Conservation (phyloP, 805 yeast species). For the Candida orba region DNA sequence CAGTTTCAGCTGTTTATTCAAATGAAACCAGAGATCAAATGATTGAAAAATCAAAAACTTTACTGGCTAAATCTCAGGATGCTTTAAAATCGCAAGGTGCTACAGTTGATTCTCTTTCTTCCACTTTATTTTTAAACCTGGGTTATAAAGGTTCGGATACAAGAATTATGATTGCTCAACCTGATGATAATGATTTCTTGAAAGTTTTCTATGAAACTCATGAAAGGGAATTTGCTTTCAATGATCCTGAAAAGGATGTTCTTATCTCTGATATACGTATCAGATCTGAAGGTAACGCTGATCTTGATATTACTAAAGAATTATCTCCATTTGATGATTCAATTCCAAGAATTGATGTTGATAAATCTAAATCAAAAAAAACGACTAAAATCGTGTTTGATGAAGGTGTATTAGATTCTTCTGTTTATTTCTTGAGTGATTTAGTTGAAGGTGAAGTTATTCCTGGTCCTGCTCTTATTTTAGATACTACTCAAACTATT, state of each 20-base stretch:
- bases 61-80: conserved; percentile 7
- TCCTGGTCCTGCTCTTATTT: conserved; percentile 33
- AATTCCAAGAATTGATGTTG: conserved; percentile 18
- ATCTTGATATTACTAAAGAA: conserved; percentile 10
- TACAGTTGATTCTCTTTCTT: conserved; percentile 18
- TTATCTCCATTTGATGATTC: conserved; percentile 21
- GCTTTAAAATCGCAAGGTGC: conserved; percentile 21
- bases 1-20: conserved; percentile 23
- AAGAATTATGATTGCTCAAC: conserved; percentile 28
- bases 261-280: conserved; percentile 29
- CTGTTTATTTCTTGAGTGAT: conserved; percentile 25
- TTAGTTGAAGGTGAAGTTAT: conserved; percentile 26
- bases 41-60: conserved; percentile 6
- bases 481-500: conserved; percentile 34
- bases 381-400: conserved; percentile 28
- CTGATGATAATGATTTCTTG: conserved; percentile 20
- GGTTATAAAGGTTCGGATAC: conserved; percentile 42
- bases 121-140: conserved; percentile 32
- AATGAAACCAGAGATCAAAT: conserved; percentile 11
- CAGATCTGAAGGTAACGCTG: conserved; percentile 26
- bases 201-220: conserved; percentile 25
- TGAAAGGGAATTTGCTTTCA: conserved; percentile 31
- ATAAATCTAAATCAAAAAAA: conserved; percentile 23
- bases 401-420: conserved; percentile 26
- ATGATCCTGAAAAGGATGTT: conserved; percentile 27